A percentile compares a stretch with the other conserved stretches of the same genome.
phyloP scores from a whole-genome alignment of 164 flowering plant genomes.

The Annona cherimola region DNA sequence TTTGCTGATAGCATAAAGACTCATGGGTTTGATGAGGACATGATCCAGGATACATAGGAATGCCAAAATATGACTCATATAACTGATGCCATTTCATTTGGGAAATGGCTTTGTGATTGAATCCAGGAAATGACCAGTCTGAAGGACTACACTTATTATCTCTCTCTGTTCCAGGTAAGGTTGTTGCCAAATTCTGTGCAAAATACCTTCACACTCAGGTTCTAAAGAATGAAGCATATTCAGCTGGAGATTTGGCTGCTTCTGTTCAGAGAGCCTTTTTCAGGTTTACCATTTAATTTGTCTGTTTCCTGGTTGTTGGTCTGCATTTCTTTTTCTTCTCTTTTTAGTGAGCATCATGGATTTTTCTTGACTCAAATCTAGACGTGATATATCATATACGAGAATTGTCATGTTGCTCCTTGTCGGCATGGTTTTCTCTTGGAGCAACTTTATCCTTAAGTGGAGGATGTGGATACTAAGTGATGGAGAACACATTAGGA shows the following conservation, averaged over 20 bases:
- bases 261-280: conserved; percentile 82
- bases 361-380: neutral
- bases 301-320: neutral
- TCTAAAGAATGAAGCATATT: conserved; percentile 75
- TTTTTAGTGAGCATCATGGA: neutral
- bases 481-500: too few relatives aligned
- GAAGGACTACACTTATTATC: neutral
- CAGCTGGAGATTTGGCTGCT: conserved; percentile 78
- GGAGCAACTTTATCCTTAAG: neutral
- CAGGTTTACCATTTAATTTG: conserved; percentile 41
- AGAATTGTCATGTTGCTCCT: neutral
- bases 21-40: too few relatives aligned
- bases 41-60: too few relatives aligned
- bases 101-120: too few relatives aligned
- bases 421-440: neutral
- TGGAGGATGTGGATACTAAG: neutral
- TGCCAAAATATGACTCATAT: too few relatives aligned
- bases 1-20: too few relatives aligned
- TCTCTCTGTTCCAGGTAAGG: conserved; percentile 61
- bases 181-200: conserved; percentile 97
- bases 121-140: too few relatives aligned
- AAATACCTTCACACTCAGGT: conserved; percentile 93
- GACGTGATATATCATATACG: neutral
- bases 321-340: neutral
- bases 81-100: too few relatives aligned